These are phyloP conservation scores for Stentor coeruleus DNA, from an alignment of 73 alveolate genomes.

Conservation along the genomic window DNA sequence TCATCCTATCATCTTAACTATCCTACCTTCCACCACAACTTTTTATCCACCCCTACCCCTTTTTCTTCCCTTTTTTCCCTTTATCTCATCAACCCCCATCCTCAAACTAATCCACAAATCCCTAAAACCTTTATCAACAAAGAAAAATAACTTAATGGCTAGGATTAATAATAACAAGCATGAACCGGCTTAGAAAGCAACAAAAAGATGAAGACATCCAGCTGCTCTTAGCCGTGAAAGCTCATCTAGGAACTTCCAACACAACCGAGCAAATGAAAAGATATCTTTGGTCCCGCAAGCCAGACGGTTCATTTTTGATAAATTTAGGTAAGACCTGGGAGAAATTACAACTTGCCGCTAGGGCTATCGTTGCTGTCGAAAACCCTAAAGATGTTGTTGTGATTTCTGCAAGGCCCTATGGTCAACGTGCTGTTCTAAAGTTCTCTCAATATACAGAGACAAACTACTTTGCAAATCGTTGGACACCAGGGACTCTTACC, in stretches of 20 bases:
- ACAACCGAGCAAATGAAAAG: slow-evolving; percentile 65
- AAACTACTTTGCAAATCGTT: slow-evolving; percentile 81
- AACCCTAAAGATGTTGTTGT: slow-evolving; percentile 79
- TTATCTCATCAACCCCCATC: no score
- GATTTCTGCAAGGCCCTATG: slow-evolving; percentile 73
- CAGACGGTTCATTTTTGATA: slow-evolving; percentile 58
- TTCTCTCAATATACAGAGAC: slow-evolving; percentile 89
- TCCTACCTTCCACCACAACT: no score
- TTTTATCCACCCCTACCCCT: no score
- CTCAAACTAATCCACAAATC: no score
- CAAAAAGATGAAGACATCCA: no score
- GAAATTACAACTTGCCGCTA: slow-evolving; percentile 86
- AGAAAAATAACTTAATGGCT: no score
- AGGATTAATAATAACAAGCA: no score
- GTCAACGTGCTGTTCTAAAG: slow-evolving; percentile 97
- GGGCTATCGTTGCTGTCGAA: slow-evolving; percentile 83
- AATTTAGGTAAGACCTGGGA: slow-evolving; percentile 82
- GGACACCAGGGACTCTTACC: slow-evolving; percentile 97
- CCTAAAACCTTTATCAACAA: no score
- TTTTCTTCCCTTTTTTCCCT: no score
- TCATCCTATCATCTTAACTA: no score
- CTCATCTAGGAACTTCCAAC: slow-evolving; percentile 72
- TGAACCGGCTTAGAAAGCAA: no score
- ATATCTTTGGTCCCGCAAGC: slow-evolving; percentile 66
- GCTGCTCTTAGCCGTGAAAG: slow-evolving; percentile 43